Evolutionary conservation across 257 asterid genomes (phyloP).

Genomic region (Mitragyna speciosa): DNA sequence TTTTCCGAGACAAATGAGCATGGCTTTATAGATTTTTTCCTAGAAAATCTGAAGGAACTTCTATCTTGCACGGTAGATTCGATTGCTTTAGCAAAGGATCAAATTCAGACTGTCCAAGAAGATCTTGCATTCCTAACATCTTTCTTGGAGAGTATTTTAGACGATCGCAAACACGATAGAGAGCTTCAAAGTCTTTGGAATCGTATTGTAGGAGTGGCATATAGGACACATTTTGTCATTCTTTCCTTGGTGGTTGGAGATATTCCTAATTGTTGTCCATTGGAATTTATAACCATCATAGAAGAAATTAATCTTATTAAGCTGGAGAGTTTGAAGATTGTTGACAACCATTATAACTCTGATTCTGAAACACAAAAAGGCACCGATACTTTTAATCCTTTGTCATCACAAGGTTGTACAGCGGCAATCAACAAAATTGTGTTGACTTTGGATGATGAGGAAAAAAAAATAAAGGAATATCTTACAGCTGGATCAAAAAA

Average conservation of each 20-base stretch:
- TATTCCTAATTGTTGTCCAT: neutral
- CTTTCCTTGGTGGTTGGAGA: neutral
- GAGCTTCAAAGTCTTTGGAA: neutral
- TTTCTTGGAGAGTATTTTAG: too few species aligned
- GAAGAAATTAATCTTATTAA: neutral
- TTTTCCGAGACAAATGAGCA: too few species aligned
- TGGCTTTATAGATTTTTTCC: neutral
- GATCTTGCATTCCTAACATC: neutral
- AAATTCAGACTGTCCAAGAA: neutral
- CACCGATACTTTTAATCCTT: neutral
- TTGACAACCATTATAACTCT: neutral
- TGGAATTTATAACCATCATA: neutral
- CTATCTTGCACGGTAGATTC: neutral
- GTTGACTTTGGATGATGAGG: conserved; percentile 1
- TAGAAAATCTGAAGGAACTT: neutral
- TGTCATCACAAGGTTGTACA: neutral
- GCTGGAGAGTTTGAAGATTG: neutral
- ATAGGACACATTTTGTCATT: neutral
- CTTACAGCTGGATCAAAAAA: neutral
- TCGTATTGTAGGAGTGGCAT: neutral
- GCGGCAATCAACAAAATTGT: neutral
- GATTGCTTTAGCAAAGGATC: neutral
- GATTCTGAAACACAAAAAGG: neutral
- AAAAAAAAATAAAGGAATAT: neutral
- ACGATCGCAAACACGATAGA: neutral